Base-by-base conservation (phyloP, 2,329 filamentous ascomycete species). In the Nigrospora sphaerica region DNA sequence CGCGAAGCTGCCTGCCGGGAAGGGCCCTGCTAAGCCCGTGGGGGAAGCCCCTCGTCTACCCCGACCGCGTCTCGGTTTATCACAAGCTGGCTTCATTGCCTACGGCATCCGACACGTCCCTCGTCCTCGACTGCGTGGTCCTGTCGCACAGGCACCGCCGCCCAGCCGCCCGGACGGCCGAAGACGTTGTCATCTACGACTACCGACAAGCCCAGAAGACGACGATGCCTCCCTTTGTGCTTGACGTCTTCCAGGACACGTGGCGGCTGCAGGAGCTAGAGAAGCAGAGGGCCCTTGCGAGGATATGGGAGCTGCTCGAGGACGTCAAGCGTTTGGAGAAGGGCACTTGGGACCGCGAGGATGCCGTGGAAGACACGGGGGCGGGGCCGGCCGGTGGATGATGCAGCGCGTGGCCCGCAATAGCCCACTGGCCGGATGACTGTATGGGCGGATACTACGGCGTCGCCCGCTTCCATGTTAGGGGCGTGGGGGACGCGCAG, bases 131-230 rank as follows among this genome's bases (percentile, higher is more conserved):
- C 54, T 77, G 74, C 42, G 61, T 81, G n/a, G 73, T 95, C 42
- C 62, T 95, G 14, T 95, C 88, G 1, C 87, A 95, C 62, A 70
- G 73, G 35, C 81, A 88, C 57, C 81, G 83, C 57, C 75, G 90
- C 17, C 72, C 81, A 13, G 86, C 88, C 10, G 89, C 90, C 4
- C 72, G 83, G 38, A 86, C 85, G 47, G 72, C 80, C 28, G 91
- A 96, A 65, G 86, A 92, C 54, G 80, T 88, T 48, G 85, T 87
- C 11, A 72, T 88, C 1, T 95, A 93, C 65, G 85, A 95, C 66
- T 88, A 89, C 62, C 68, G 62, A 31, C 61, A 65, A 23, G 77
- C 68, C 11, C 72, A 68, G 59, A 87, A 85, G 65, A 72, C 72
- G 2, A 58, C 69, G 3, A 62, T 88, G 39, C 73, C 73, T 42